Evolutionary conservation across 768 basidiomycete genomes (phyloP), one percentile per base, ranked within the genome.

Genomic region (Saitozyma sp.): DNA sequence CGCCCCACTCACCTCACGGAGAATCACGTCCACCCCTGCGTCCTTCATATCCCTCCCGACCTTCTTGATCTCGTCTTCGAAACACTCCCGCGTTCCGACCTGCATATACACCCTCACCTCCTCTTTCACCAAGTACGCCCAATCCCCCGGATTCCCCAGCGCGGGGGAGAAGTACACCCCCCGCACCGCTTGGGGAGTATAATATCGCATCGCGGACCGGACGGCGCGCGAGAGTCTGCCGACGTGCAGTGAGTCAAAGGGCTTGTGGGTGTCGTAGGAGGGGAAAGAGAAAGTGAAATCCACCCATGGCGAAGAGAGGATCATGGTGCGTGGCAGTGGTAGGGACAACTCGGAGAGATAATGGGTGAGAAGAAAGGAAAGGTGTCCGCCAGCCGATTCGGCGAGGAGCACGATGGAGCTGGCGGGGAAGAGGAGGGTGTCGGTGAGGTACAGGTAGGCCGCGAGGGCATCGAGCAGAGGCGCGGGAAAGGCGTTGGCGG

Each of bases 341-440:
- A 69, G 63, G 6, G 16, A 4, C 46, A 75, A 49, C 29, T 69
- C 67, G 11, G 51, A 56, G 17, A 81, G 64, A 58, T 79, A 79
- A 11, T 75, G 69, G 6, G 74, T 71, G 17, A 81, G 62, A 0
- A 74, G 68, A 6, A 80, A 63, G 0, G 86, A 85, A 29, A 91
- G 84, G 76, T 91, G 88, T 6, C 83, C 90, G 3, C 90, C 90
- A 0, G 90, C 89, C 1, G 88, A 91, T 74, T 92, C 89, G 3
- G 90, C 90, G n/a, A 82, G 82, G 19, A 91, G 54, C 58, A 89
- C 82, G 70, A 92, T 87, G 68, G 89, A 80, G 16, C 80, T 75
- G 0, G 89, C 84, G 2, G 81, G 65, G 73, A 89, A 86, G 0
- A 85, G 84, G 29, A 87, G 79, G 9, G 63, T 69, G 6, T 67